These are phyloP conservation scores for Myriosclerotinia scirpicola DNA, from an alignment of 2,329 filamentous ascomycete species.

Conservation along the genomic window DNA sequence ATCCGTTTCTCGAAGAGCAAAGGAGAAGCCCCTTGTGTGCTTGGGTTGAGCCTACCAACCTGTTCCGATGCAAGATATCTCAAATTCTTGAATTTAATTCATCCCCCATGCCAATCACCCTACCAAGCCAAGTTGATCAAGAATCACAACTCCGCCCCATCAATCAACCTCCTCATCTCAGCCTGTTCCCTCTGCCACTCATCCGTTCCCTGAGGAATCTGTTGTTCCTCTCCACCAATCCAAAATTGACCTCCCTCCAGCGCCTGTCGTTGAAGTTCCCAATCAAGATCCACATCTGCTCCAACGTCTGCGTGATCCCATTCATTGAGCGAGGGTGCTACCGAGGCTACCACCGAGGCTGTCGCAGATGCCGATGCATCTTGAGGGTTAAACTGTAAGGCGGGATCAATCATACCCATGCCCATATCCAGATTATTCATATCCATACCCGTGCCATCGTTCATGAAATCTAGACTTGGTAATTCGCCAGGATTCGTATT, in stretches of 20 bases:
- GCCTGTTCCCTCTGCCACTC: conserved; percentile 26
- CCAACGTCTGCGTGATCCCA: neutral
- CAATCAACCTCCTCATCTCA: conserved; percentile 39
- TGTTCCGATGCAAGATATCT: no score
- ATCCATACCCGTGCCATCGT: neutral
- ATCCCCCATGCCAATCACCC: no score
- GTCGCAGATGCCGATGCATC: neutral
- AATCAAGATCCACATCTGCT: conserved; percentile 31
- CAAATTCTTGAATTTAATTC: no score
- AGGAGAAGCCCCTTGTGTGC: no score
- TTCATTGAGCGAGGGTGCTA: conserved; percentile 14
- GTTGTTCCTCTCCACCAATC: conserved; percentile 31
- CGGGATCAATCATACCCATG: conserved; percentile 19
- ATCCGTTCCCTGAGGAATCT: conserved; percentile 5
- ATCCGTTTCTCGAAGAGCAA: no score
- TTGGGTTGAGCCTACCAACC: no score
- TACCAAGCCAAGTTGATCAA: no score
- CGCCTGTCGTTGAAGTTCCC: conserved; percentile 35
- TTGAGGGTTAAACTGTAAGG: conserved; percentile 11
- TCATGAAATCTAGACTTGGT: conserved; percentile 15
- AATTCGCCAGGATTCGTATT: conserved; percentile 5
- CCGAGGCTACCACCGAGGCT: neutral
- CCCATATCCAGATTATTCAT: neutral
- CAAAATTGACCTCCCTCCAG: conserved; percentile 35
- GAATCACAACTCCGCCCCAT: conserved; percentile 17